Evolutionary conservation across 331 rosid genomes (phyloP), one percentile per base, ranked within the genome.

Genomic region (Quercus lobata): DNA sequence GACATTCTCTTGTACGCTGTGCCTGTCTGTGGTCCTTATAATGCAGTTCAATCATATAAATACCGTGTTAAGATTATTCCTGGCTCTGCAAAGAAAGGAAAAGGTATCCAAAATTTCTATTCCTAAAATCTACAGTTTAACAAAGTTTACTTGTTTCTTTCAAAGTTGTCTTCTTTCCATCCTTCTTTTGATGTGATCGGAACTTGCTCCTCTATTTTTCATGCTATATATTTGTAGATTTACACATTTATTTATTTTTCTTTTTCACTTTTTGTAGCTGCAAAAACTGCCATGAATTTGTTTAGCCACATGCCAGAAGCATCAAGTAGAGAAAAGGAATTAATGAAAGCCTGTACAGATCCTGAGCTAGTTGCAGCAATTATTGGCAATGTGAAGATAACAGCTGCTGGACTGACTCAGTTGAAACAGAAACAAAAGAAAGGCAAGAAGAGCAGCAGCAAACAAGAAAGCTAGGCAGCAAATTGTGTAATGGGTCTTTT

Each of bases 301-400:
- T 96, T 96, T 89, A 90, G 97, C 88, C 99, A 96, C 88, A 96
- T 83, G 92, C 90, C 91, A 1, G 98, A 96, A 71, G 87, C 98
- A 69, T 88, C 97, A 35, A 82, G 2, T 60, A 90, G 98, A 80
- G 99, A 96, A 89, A 91, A 93, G 80, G 99, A 96, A 84, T 85
- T 93, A 87, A 93, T 93, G 91, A 96, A 96, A 81, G 99, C 99
- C 18, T 96, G 98, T 79, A 96, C 97, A 9, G 99, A 96, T 86
- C 93, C 99, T 24, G 98, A 96, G 82, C 82, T 93, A 53, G 93
- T 91, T 21, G 94, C 98, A 7, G 89, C 99, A 58, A 87, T 96
- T 75, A 72, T 96, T 34, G 97, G 99, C 69, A 96, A 96, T 85
- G 93, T 88, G 30, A 89, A 92, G 85, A 90, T 93, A 81, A 87